These are phyloP conservation scores for Pythium rishiriense DNA, from an alignment of 352 stramenopile species.

Conservation along the genomic window DNA sequence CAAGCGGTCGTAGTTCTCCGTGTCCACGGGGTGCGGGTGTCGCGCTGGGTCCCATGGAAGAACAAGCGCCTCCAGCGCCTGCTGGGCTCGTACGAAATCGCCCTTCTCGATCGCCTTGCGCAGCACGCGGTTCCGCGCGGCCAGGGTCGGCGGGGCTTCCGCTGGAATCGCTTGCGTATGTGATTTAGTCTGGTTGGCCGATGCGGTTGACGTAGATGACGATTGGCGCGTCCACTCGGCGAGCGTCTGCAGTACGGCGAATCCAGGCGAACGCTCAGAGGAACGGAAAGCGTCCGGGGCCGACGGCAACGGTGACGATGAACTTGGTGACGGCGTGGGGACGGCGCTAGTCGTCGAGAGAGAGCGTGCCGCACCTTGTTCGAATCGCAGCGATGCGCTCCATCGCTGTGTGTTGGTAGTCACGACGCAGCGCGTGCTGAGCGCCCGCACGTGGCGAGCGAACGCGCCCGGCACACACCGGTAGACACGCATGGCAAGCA, in stretches of 20 bases:
- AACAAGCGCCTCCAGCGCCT: slow-evolving; percentile 14
- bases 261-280: slow-evolving; percentile 4
- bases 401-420: not conserved
- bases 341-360: not conserved
- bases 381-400: not conserved
- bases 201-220: not conserved
- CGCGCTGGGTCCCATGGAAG: no score
- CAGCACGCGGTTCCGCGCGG: slow-evolving; percentile 13
- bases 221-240: slow-evolving; percentile 5
- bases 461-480: slow-evolving; percentile 8
- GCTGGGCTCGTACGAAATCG: slow-evolving; percentile 21
- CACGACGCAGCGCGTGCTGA: not conserved
- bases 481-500: slow-evolving; percentile 15
- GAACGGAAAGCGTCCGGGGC: not conserved
- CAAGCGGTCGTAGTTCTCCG: slow-evolving; percentile 55
- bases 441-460: slow-evolving; percentile 14
- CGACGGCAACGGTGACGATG: not conserved
- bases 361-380: slow-evolving; percentile 6
- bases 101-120: slow-evolving; percentile 7
- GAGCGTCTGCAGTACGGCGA: slow-evolving; percentile 22
- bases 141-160: not conserved
- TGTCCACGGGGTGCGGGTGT: slow-evolving; percentile 13
- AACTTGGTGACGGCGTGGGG: not conserved
- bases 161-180: not conserved
- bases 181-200: not conserved